These are phyloP conservation scores for Marsdenia floribunda DNA, from an alignment of 257 asterid species.

Conservation along the genomic window DNA sequence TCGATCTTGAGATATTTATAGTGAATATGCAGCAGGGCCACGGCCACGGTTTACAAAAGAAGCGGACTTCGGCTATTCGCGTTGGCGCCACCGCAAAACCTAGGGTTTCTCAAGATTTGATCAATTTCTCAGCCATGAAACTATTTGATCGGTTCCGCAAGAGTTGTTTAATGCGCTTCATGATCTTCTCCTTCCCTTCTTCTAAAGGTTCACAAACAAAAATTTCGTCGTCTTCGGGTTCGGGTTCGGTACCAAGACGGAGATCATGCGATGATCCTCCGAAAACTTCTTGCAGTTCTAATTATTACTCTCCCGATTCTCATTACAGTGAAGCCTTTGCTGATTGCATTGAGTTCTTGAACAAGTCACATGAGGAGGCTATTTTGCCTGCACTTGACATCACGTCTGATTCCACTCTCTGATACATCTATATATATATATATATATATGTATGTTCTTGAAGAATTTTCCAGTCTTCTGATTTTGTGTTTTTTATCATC, in stretches of 20 bases:
- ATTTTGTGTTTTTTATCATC: not conserved
- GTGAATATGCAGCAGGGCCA: not conserved
- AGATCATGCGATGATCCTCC: conserved; percentile 65
- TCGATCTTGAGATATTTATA: not conserved
- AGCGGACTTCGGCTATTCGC: conserved; percentile 6
- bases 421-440: not conserved
- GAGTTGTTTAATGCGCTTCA: conserved; percentile 49
- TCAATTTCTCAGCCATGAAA: conserved; percentile 36
- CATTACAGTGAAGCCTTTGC: conserved; percentile 70
- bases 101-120: conserved; percentile 24
- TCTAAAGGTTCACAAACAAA: conserved; percentile 5
- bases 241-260: conserved; percentile 36
- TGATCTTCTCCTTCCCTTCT: conserved; percentile 24
- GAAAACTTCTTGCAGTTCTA: conserved; percentile 58
- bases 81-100: not conserved
- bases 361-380: conserved; percentile 35
- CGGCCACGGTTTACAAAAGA: not conserved
- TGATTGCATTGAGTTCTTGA: conserved; percentile 77
- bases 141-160: conserved; percentile 49
- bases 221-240: conserved; percentile 16
- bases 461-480: not conserved
- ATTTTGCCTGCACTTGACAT: not conserved
- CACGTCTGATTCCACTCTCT: conserved; percentile 9
- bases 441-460: not conserved
- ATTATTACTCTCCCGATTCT: conserved; percentile 46